These are phyloP conservation scores for Xylariaceae sp. DNA, from an alignment of 2,329 filamentous ascomycete species.

Conservation along the genomic window DNA sequence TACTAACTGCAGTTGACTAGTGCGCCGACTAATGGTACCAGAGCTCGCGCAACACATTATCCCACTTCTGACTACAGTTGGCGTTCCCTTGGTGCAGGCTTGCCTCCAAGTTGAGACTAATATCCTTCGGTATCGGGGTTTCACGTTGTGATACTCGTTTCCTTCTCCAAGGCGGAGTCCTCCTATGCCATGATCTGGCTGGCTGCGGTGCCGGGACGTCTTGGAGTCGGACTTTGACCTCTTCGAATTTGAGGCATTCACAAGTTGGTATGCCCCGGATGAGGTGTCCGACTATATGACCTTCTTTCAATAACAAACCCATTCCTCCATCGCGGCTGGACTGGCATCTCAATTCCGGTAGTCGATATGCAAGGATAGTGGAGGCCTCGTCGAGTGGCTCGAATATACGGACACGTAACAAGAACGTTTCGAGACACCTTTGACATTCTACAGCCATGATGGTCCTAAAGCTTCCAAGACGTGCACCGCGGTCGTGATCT, in stretches of 20 bases:
- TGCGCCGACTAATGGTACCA: no score
- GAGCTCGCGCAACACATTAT: no score
- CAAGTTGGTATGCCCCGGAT: conserved; percentile 7
- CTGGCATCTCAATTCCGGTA: conserved; percentile 2
- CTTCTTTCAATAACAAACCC: conserved; percentile 3
- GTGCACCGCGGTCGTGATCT: no score
- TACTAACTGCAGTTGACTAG: no score
- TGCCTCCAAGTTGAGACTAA: no score
- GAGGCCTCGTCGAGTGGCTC: neutral
- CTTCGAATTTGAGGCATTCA: conserved; percentile 6
- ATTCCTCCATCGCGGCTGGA: conserved; percentile 2
- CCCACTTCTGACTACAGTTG: no score
- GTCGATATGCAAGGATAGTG: conserved; percentile 2
- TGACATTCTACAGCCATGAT: neutral
- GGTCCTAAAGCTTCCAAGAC: no score
- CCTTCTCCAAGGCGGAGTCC: no score
- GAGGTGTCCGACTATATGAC: conserved; percentile 4
- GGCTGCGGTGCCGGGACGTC: conserved; percentile 2
- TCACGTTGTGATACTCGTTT: no score
- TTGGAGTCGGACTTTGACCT: conserved; percentile 1
- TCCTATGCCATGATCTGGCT: neutral
- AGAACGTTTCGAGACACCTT: neutral
- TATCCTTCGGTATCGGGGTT: no score
- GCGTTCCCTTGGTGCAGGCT: no score
- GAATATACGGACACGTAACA: neutral